Conservation (phyloP, 2,329 filamentous ascomycete species). For the Apiospora kogelbergensis region DNA sequence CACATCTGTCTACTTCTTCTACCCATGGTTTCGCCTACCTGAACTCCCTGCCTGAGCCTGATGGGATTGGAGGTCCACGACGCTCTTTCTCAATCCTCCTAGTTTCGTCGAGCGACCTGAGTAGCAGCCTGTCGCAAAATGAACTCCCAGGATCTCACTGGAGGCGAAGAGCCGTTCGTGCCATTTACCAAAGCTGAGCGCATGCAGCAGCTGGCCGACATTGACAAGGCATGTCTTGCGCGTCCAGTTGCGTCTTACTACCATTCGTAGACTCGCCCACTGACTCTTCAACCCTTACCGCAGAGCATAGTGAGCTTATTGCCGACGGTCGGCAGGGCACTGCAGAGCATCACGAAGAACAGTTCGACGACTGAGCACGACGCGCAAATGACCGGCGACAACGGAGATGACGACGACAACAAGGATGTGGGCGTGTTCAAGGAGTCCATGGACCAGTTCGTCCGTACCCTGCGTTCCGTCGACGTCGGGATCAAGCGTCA, state of each 20-base stretch:
- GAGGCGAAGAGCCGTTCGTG: constrained; percentile 29
- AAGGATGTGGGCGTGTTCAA: constrained; percentile 59
- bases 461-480: constrained; percentile 70
- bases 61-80: not conserved
- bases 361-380: constrained; percentile 26
- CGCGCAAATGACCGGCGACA: constrained; percentile 26
- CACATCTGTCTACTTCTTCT: not conserved
- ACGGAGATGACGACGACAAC: constrained; percentile 19
- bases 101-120: not conserved
- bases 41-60: not conserved
- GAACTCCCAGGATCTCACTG: not conserved
- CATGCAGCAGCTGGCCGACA: constrained; percentile 75
- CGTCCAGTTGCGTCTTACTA: not conserved
- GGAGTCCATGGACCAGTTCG: constrained; percentile 63
- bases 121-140: not conserved
- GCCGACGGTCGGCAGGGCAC: constrained; percentile 58
- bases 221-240: constrained; percentile 60
- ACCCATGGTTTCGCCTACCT: not conserved
- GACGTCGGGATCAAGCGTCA: constrained; percentile 74
- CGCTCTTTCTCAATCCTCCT: not conserved
- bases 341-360: constrained; percentile 61
- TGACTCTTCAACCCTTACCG: constrained; percentile 24
- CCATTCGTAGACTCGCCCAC: not conserved
- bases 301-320: constrained; percentile 47
- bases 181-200: constrained; percentile 75